A percentile compares a stretch with the other conserved stretches of the same genome.
These are phyloP conservation scores for Dalbergia cochinchinensis DNA, from an alignment of 306 rosid species.

Conservation along the genomic window DNA sequence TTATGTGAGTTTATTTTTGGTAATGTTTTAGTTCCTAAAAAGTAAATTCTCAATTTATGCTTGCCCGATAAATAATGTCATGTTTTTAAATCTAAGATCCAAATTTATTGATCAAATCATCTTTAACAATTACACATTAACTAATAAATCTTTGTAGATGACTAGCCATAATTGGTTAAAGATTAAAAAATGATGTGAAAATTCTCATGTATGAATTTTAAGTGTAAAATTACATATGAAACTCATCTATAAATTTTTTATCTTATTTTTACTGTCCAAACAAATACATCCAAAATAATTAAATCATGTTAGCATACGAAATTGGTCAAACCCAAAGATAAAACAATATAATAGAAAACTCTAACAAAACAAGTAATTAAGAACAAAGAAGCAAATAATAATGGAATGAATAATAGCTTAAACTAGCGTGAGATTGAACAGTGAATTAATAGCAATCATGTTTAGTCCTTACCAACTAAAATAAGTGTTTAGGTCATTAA, in stretches of 20 bases:
- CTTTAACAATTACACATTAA: not conserved
- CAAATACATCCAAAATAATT: no score
- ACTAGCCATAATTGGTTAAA: no score
- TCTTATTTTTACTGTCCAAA: no score
- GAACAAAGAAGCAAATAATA: slow-evolving; percentile 20
- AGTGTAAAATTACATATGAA: no score
- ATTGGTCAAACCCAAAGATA: not conserved
- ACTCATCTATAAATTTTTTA: no score
- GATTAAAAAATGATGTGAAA: no score
- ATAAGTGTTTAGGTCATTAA: slow-evolving; percentile 12
- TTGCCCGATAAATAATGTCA: not conserved
- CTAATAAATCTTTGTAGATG: no score
- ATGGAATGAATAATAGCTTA: slow-evolving; percentile 20
- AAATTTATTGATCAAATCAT: not conserved
- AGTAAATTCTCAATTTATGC: not conserved
- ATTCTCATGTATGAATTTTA: no score
- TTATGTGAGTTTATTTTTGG: not conserved
- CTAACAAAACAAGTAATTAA: slow-evolving; percentile 1
- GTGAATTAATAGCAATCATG: slow-evolving; percentile 37
- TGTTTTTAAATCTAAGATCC: not conserved
- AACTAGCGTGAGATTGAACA: slow-evolving; percentile 57
- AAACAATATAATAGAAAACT: slow-evolving; percentile 22
- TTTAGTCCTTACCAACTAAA: slow-evolving; percentile 43
- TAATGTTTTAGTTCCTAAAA: no score
- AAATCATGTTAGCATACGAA: not conserved